These are phyloP conservation scores for Fusarium sp. DNA, from an alignment of 2,329 filamentous ascomycete species.

Conservation along the genomic window DNA sequence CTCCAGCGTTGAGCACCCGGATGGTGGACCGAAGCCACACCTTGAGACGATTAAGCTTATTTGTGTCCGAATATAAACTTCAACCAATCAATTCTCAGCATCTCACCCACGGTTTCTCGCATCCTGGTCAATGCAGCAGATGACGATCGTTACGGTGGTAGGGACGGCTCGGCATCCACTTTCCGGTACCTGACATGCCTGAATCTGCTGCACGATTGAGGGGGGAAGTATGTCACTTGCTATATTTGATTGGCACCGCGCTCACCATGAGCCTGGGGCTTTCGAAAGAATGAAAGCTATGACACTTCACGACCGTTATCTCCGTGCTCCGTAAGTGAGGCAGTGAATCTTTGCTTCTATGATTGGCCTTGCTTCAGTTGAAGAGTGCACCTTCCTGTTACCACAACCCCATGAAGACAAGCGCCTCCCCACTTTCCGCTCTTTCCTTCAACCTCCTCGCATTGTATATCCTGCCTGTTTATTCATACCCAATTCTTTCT, in stretches of 20 bases:
- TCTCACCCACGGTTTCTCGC: conserved; percentile 2
- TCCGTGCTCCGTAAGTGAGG: conserved; percentile 4
- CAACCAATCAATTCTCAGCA: conserved; percentile 19
- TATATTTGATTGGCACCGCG: conserved; percentile 26
- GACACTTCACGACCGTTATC: conserved; percentile 13
- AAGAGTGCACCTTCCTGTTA: background rate
- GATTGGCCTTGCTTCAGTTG: background rate
- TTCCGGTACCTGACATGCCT: conserved; percentile 24
- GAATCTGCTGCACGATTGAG: background rate
- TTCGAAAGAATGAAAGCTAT: conserved; percentile 3
- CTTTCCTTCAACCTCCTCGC: conserved; percentile 5
- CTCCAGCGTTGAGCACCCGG: conserved; percentile 1
- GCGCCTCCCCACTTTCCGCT: conserved; percentile 30
- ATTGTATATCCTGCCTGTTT: background rate
- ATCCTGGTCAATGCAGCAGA: conserved; percentile 18
- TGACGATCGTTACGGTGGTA: conserved; percentile 12
- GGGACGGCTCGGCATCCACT: conserved; percentile 11
- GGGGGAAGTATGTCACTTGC: conserved; percentile 25
- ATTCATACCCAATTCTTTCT: too few relatives aligned
- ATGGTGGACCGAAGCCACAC: conserved; percentile 26
- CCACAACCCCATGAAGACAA: background rate
- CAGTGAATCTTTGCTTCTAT: background rate
- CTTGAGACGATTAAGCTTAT: conserved; percentile 34
- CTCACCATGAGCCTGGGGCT: conserved; percentile 8
- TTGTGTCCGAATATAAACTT: background rate